A percentile compares a stretch with the other conserved stretches of the same genome.
Conservation (phyloP, 306 rosid species). For the Cucumis sativus region DNA sequence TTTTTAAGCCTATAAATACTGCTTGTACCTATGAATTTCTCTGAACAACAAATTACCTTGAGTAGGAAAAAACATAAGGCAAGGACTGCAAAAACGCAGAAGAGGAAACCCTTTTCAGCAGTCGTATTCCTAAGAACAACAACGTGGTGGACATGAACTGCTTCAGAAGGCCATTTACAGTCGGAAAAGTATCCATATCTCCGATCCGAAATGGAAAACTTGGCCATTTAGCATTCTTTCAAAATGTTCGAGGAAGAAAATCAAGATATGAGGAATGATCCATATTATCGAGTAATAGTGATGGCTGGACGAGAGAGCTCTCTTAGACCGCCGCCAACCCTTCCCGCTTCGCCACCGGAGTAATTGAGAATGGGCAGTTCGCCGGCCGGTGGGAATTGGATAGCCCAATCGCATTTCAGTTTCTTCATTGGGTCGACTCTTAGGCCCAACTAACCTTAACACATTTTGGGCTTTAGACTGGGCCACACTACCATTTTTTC, state of each 20-base stretch:
- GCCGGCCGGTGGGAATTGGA: not conserved
- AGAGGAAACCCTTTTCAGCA: conserved; percentile 24
- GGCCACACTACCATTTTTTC: no score
- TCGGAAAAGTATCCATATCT: conserved; percentile 48
- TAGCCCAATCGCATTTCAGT: not conserved
- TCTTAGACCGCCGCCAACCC: not conserved
- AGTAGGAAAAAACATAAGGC: conserved; percentile 28
- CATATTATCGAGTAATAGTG: not conserved
- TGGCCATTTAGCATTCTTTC: conserved; percentile 26
- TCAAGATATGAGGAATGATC: not conserved
- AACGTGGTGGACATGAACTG: conserved; percentile 52
- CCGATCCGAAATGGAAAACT: conserved; percentile 31
- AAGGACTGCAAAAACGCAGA: conserved; percentile 28
- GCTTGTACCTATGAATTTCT: no score
- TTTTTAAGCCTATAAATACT: no score
- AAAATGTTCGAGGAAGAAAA: not conserved
- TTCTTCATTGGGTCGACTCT: not conserved
- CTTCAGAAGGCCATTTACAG: conserved; percentile 37
- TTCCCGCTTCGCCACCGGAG: not conserved
- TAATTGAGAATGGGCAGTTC: not conserved
- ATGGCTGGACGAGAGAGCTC: not conserved
- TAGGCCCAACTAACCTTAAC: not conserved
- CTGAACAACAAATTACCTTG: conserved; percentile 23
- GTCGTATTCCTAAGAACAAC: conserved; percentile 25
- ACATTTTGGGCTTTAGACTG: no score